Evolutionary conservation across 108 stramenopile genomes (phyloP).

Genomic region (Pinguiococcus pyrenoidosus): DNA sequence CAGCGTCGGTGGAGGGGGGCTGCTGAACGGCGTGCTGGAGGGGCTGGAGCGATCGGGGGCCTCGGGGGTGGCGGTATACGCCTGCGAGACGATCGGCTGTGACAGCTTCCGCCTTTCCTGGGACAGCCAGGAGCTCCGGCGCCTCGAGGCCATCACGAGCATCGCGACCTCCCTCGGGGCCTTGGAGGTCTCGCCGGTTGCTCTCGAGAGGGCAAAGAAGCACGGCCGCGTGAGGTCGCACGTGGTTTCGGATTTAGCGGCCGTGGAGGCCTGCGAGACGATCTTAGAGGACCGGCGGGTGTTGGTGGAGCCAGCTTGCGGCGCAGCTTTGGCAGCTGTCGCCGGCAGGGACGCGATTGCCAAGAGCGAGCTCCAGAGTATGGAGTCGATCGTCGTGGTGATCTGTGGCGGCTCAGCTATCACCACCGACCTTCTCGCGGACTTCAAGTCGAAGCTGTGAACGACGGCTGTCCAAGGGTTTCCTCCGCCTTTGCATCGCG

Average conservation of each 20-base stretch:
- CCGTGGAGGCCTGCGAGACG: conserved; percentile 54
- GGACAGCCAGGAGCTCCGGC: conserved; percentile 22
- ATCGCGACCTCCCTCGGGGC: conserved; percentile 74
- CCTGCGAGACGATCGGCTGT: conserved; percentile 70
- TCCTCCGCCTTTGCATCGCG: too few relatives aligned
- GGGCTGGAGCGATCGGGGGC: conserved; percentile 55
- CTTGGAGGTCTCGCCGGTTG: conserved; percentile 53
- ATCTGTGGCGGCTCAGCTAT: conserved; percentile 69
- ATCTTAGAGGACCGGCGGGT: conserved; percentile 62
- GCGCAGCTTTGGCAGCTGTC: conserved; percentile 59
- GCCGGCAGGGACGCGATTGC: conserved; percentile 43
- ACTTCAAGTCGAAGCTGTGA: too few relatives aligned
- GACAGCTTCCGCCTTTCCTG: conserved; percentile 46
- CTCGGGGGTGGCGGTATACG: conserved; percentile 59
- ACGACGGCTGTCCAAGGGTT: too few relatives aligned
- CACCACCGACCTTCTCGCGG: conserved; percentile 45
- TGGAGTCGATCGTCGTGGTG: conserved; percentile 55
- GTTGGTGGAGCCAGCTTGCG: conserved; percentile 78
- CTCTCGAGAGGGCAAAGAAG: conserved; percentile 39
- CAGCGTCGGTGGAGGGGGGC: conserved; percentile 78
- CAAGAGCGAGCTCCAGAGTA: too few relatives aligned
- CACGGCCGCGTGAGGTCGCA: conserved; percentile 40
- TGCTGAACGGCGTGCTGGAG: conserved; percentile 60
- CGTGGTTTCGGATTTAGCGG: conserved; percentile 62
- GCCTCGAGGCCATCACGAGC: conserved; percentile 50